Percentiles rank a stretch among this genome's conserved stretches.
Conservation (phyloP, 352 stramenopile species). For the Phytophthora constricta region DNA sequence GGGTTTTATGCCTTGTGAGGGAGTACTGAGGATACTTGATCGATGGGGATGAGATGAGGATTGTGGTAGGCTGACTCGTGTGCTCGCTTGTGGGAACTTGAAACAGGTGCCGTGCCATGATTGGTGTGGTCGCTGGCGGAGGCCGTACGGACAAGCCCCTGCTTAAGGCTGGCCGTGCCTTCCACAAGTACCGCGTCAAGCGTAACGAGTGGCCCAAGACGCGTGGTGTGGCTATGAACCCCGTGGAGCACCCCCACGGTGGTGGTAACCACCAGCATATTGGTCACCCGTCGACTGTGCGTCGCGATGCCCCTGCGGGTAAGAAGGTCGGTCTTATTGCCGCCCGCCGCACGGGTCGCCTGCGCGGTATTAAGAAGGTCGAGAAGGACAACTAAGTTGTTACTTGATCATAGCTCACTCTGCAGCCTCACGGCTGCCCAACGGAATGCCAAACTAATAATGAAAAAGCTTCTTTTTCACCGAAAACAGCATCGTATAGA, state of each 20-base stretch:
- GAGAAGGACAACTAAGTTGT: conserved; percentile 89
- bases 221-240: conserved; percentile 99
- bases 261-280: conserved; percentile 99
- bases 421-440: conserved; percentile 20
- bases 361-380: conserved; percentile 98
- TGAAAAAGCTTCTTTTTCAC: conserved; percentile 44
- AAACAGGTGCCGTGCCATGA: conserved; percentile 95
- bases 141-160: conserved; percentile 99
- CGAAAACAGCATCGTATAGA: background rate
- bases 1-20: conserved; percentile 5
- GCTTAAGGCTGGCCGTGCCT: conserved; percentile 97
- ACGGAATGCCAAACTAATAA: conserved; percentile 62
- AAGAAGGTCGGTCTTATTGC: conserved; percentile 99
- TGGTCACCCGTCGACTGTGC: conserved; percentile 98
- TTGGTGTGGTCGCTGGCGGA: conserved; percentile 97
- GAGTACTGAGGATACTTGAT: conserved; percentile 9
- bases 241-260: conserved; percentile 99
- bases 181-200: conserved; percentile 99
- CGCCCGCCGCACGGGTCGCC: conserved; percentile 96
- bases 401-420: conserved; percentile 23
- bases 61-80: conserved; percentile 41
- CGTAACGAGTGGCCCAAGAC: conserved; percentile 99
- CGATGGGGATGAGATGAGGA: conserved; percentile 20
- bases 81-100: conserved; percentile 33
- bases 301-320: conserved; percentile 94